Conservation (phyloP, 1,284 basidiomycete species). For the Ceratorhiza oryzae-sativae region DNA sequence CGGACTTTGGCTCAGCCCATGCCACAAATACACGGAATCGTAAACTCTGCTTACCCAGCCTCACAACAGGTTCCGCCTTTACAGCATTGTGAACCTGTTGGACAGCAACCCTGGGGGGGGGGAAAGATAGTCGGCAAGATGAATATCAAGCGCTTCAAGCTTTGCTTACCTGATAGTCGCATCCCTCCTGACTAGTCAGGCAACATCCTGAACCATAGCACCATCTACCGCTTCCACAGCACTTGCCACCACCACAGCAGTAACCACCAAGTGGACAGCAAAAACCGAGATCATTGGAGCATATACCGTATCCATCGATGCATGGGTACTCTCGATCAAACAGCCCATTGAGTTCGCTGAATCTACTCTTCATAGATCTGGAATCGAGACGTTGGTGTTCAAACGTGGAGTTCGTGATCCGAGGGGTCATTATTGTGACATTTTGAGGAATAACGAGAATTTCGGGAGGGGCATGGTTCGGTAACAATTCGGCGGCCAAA, state of each 20-base stretch:
- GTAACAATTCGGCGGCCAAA: background rate
- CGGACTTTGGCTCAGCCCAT: background rate
- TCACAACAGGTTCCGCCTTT: constrained; percentile 20
- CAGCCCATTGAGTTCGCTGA: constrained; percentile 7
- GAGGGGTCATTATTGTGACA: constrained; percentile 19
- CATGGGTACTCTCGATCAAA: background rate
- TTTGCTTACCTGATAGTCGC: background rate
- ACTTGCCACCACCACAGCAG: constrained; percentile 17
- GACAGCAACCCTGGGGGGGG: constrained; percentile 13
- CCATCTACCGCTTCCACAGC: background rate
- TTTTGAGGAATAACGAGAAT: constrained; percentile 10
- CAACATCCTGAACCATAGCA: constrained; percentile 13
- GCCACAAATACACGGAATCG: too few species aligned
- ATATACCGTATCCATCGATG: background rate
- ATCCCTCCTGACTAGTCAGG: background rate
- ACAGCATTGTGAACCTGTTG: constrained; percentile 7
- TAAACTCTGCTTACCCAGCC: background rate
- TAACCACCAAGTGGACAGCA: constrained; percentile 16
- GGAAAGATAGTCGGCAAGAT: too few species aligned
- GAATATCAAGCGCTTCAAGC: background rate
- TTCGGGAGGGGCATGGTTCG: constrained; percentile 5
- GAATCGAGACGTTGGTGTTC: constrained; percentile 16
- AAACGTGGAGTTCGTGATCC: background rate
- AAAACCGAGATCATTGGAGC: constrained; percentile 14
- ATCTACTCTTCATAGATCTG: constrained; percentile 11